A percentile compares a stretch with the other conserved stretches of the same genome.
These are phyloP conservation scores for Didymella arachidicola DNA, from an alignment of 2,329 filamentous ascomycete genomes.

Conservation along the genomic window DNA sequence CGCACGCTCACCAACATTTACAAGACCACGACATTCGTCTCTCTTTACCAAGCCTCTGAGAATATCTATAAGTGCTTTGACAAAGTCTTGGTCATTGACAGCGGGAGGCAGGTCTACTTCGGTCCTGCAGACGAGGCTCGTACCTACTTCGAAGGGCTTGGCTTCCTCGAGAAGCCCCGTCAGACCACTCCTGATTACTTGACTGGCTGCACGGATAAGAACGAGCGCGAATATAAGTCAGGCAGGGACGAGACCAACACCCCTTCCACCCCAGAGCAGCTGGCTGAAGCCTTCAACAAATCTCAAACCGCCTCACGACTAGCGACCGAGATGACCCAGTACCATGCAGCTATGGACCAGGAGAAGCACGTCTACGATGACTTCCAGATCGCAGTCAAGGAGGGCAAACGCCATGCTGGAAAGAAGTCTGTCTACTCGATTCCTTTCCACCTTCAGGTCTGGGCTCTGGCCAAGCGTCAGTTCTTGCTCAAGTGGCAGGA, in stretches of 20 bases:
- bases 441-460: constrained; percentile 82
- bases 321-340: constrained; percentile 71
- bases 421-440: constrained; percentile 82
- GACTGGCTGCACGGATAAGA: constrained; percentile 83
- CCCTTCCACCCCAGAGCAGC: constrained; percentile 71
- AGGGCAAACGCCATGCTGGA: constrained; percentile 78
- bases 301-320: constrained; percentile 67
- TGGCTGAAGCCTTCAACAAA: constrained; percentile 73
- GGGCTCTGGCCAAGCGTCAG: constrained; percentile 83
- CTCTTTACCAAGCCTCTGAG: constrained; percentile 84
- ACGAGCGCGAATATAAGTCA: constrained; percentile 77
- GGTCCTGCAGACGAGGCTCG: constrained; percentile 73
- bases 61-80: constrained; percentile 82
- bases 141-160: constrained; percentile 77
- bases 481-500: constrained; percentile 88
- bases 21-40: constrained; percentile 83
- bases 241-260: constrained; percentile 72
- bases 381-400: constrained; percentile 76
- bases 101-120: constrained; percentile 78
- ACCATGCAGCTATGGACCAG: constrained; percentile 68
- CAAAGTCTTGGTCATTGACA: constrained; percentile 83
- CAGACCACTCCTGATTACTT: constrained; percentile 85
- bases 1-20: constrained; percentile 79
- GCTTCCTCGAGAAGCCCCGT: constrained; percentile 75
- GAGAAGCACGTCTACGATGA: constrained; percentile 76